phyloP scores from a whole-genome alignment of 106 monocot species.

The Dioscorea dumetorum region DNA sequence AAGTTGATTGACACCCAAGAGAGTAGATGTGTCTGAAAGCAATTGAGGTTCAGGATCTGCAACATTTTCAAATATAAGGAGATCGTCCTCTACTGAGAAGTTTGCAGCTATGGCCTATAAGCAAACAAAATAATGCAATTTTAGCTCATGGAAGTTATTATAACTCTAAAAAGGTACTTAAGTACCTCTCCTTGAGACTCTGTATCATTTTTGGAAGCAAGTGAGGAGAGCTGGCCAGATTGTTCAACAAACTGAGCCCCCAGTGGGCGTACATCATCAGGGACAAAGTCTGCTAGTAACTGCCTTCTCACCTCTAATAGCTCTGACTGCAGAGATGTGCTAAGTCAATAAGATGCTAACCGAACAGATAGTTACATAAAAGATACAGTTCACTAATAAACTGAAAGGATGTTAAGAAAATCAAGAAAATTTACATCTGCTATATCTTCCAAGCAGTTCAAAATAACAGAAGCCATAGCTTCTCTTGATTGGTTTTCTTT shows the following conservation, averaged over 20 bases:
- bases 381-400: no score
- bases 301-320: conserved; percentile 38
- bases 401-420: not conserved
- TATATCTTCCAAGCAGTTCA: conserved; percentile 44
- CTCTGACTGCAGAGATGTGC: conserved; percentile 39
- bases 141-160: no score
- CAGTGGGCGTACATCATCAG: conserved; percentile 66
- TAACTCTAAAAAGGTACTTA: not conserved
- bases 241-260: conserved; percentile 49
- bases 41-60: conserved; percentile 25
- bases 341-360: no score
- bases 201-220: conserved; percentile 18
- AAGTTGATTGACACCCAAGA: conserved; percentile 74
- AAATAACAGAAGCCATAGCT: conserved; percentile 42
- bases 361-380: no score
- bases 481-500: conserved; percentile 38
- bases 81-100: conserved; percentile 46
- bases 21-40: conserved; percentile 17
- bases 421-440: conserved; percentile 50
- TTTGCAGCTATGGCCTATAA: no score
- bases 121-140: no score
- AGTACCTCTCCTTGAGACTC: conserved; percentile 28
- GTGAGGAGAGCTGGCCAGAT: conserved; percentile 17
- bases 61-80: conserved; percentile 39
- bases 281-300: conserved; percentile 47